phyloP scores from a whole-genome alignment of 148 eudicot genomes.

The Drosera capensis region DNA sequence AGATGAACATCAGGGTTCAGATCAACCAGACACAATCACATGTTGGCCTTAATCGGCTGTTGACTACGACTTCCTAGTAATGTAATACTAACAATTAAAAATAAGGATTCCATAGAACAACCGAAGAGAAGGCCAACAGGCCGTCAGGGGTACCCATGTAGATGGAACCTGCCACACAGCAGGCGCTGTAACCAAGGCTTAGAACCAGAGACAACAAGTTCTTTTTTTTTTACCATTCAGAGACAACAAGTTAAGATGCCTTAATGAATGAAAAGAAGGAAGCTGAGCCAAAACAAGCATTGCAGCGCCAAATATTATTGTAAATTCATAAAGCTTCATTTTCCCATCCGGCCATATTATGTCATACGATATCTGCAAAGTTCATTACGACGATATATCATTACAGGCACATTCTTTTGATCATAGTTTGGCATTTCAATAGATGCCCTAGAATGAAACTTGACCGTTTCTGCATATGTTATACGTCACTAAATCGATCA shows the following conservation, averaged over 20 bases:
- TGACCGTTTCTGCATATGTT: no score
- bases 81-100: no score
- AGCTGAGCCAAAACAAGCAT: conserved; percentile 37
- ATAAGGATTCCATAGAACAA: no score
- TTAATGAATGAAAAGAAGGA: conserved; percentile 50
- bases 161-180: conserved; percentile 42
- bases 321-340: conserved; percentile 33
- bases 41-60: background rate
- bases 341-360: conserved; percentile 25
- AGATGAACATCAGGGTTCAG: no score
- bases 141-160: conserved; percentile 8
- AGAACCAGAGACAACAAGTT: conserved; percentile 34
- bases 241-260: conserved; percentile 47
- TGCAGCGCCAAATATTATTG: conserved; percentile 24
- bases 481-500: no score
- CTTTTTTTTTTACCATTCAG: no score
- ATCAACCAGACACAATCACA: no score
- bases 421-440: background rate
- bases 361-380: conserved; percentile 34
- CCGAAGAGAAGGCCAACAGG: no score
- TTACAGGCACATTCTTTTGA: no score
- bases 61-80: no score
- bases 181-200: conserved; percentile 49
- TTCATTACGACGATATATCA: background rate
- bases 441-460: no score